phyloP scores from a whole-genome alignment of 2,329 filamentous ascomycete species.

The Aspergillus alliaceus region DNA sequence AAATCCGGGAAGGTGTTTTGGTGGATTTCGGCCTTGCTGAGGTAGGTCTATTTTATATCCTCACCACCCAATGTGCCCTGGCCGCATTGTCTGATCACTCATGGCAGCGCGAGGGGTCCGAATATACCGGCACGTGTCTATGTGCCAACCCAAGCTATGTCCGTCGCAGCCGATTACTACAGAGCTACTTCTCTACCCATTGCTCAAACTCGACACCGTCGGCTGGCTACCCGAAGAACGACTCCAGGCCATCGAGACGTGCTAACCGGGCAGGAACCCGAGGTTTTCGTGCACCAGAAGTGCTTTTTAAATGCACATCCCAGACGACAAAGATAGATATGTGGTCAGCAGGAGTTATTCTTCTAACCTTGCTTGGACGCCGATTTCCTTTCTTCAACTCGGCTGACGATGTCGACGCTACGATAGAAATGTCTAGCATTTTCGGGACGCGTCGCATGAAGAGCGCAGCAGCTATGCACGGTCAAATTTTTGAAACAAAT shows the following conservation, averaged over 20 bases:
- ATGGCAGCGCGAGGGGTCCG: constrained; percentile 56
- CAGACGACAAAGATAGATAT: constrained; percentile 94
- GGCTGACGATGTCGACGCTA: constrained; percentile 94
- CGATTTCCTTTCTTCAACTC: constrained; percentile 99
- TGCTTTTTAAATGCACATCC: constrained; percentile 93
- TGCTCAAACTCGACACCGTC: constrained; percentile 45
- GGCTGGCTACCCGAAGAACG: constrained; percentile 80
- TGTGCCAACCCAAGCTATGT: constrained; percentile 67
- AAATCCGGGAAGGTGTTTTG: constrained; percentile 74
- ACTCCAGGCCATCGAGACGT: constrained; percentile 80
- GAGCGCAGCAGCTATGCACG: constrained; percentile 76
- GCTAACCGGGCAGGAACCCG: constrained; percentile 94
- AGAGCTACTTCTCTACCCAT: constrained; percentile 59
- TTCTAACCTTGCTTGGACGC: constrained; percentile 88
- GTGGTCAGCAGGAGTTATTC: constrained; percentile 95
- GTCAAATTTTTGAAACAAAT: constrained; percentile 86
- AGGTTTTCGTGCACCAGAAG: constrained; percentile 94
- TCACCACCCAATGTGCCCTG: not conserved
- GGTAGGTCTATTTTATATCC: constrained; percentile 29
- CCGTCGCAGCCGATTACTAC: constrained; percentile 59
- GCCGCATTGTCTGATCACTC: constrained; percentile 3
- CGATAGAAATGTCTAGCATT: constrained; percentile 96
- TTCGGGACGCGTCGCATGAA: constrained; percentile 87
- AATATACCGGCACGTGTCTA: constrained; percentile 59
- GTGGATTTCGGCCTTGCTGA: constrained; percentile 99